Conservation (phyloP, 139 green algal species). For the Astrephomene gubernaculifera region DNA sequence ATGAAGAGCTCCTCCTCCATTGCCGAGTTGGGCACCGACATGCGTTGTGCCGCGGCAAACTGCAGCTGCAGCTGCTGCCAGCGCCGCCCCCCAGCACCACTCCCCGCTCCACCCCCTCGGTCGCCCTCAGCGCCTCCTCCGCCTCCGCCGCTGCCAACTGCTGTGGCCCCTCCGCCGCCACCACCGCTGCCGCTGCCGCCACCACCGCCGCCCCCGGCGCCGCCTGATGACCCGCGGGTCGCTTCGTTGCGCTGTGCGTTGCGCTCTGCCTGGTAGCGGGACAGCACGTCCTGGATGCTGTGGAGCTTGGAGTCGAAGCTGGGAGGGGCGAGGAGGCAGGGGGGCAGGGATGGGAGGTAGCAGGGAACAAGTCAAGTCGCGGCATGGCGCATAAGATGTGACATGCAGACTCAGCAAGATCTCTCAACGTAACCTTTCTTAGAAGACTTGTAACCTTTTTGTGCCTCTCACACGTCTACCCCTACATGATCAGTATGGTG, state of each 20-base stretch:
- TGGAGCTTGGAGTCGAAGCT: slow-evolving; percentile 53
- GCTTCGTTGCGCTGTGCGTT: neutral
- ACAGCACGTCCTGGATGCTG: slow-evolving; percentile 44
- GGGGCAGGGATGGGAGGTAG: neutral
- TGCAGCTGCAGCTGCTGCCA: slow-evolving; percentile 9
- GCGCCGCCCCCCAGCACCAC: too few species aligned
- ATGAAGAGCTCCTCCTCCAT: slow-evolving; percentile 15
- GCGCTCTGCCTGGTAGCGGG: slow-evolving; percentile 18
- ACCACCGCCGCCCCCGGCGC: neutral
- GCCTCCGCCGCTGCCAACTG: neutral
- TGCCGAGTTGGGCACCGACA: neutral
- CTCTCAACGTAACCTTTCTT: too few species aligned
- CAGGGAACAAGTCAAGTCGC: too few species aligned
- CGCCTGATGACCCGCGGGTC: neutral
- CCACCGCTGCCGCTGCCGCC: neutral
- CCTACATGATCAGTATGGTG: too few species aligned
- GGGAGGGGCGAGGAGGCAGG: neutral
- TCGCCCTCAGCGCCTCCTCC: neutral
- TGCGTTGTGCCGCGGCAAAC: neutral
- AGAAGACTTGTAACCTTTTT: too few species aligned
- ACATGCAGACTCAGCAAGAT: too few species aligned
- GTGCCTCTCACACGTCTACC: too few species aligned
- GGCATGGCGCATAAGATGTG: too few species aligned
- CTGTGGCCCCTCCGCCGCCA: neutral
- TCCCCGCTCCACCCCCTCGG: too few species aligned